Conservation (phyloP, 2,329 filamentous ascomycete species). For the Alternaria brassicicola region DNA sequence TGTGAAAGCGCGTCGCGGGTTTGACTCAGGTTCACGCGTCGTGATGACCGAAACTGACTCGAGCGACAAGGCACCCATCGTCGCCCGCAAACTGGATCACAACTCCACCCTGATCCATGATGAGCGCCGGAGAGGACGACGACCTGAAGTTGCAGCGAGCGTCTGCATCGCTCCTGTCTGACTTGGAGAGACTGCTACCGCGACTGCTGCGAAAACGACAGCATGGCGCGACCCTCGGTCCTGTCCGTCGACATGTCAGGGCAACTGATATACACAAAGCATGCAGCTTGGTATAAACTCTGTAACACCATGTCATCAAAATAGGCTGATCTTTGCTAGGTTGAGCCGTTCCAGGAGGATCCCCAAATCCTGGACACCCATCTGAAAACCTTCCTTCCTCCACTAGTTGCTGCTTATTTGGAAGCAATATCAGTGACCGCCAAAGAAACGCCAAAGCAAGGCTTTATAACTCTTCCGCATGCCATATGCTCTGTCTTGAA, state of each 20-base stretch:
- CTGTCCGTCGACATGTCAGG: constrained; percentile 48
- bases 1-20: constrained; percentile 29
- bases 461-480: constrained; percentile 38
- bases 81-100: neutral
- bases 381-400: constrained; percentile 75
- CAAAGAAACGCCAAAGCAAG: constrained; percentile 26
- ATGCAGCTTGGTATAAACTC: constrained; percentile 38
- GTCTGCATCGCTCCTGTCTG: constrained; percentile 43
- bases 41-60: constrained; percentile 32
- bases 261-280: constrained; percentile 50
- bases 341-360: constrained; percentile 93
- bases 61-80: constrained; percentile 18
- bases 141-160: constrained; percentile 55
- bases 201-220: constrained; percentile 48
- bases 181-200: constrained; percentile 41
- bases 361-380: constrained; percentile 90
- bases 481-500: constrained; percentile 84
- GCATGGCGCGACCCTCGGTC: constrained; percentile 22
- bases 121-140: constrained; percentile 52
- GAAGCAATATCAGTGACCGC: constrained; percentile 60
- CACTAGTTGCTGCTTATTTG: constrained; percentile 77
- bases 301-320: neutral
- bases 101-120: constrained; percentile 20
- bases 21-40: constrained; percentile 39
- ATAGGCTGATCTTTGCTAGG: constrained; percentile 39